Evolutionary conservation across 768 basidiomycete genomes (phyloP), one percentile per base, ranked within the genome.

Genomic region (Cystobasidium tubakii): DNA sequence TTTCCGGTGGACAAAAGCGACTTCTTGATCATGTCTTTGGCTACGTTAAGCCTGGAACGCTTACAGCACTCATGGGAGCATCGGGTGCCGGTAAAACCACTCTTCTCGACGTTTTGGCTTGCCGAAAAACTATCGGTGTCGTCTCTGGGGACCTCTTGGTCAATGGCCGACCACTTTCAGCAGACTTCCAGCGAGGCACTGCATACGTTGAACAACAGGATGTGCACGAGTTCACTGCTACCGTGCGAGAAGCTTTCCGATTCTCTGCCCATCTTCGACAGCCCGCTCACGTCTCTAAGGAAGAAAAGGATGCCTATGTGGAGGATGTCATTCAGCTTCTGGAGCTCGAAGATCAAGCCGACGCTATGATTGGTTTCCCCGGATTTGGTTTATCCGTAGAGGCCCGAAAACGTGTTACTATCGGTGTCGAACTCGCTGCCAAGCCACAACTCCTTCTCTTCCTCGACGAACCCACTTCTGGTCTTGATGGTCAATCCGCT

Each of bases 141-240:
- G 80, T 85, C 87, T 36, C 88, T 87, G 82, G 91, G 86, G 83
- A 84, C n/a, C 81, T 73, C 83, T 89, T 77, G 80, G 90, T 75
- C 86, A 91, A 71, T 85, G 90, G 80, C 86, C 85, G 85, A 53
- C 82, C 85, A 0, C 85, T 85, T 82, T 82, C 85, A 80, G 50
- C 60, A 33, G 84, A 76, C 83, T 88, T 73, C 88, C 88, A 88
- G 79, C 82, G 80, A 64, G 81, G 81, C 43, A 91, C 89, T 31
- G 91, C 90, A 0, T 94, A 77, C 78, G 90, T 88, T 73, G 91
- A 94, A 78, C 92, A 95, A 79, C 86, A 86, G 84, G 90, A 91
- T 77, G 88, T 73, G 1, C 92, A 93, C 81, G 84, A 89, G 23
- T 85, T 87, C 29, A 86, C 87, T 9, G 82, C 86, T 1, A 92